Percentiles rank a stretch among this genome's conserved stretches.
phyloP scores from a whole-genome alignment of 345 rosid species.

The Camelina hispida region DNA sequence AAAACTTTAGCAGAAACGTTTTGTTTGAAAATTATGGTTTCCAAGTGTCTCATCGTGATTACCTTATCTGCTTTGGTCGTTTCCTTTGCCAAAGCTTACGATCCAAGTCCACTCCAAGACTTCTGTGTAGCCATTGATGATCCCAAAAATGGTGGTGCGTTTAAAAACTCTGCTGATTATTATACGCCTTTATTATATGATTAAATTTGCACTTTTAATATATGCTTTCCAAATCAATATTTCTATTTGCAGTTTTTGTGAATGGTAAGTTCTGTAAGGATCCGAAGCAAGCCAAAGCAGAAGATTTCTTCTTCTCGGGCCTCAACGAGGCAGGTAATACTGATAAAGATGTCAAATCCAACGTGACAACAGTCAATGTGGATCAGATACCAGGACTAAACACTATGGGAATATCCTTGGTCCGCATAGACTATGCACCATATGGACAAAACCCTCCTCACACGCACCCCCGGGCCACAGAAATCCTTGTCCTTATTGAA shows the following conservation, averaged over 20 bases:
- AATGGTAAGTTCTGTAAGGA: slow-evolving; percentile 37
- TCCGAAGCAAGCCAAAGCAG: slow-evolving; percentile 25
- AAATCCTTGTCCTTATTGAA: slow-evolving; percentile 45
- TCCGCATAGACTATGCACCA: slow-evolving; percentile 37
- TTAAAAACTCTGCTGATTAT: neutral
- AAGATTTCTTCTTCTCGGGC: slow-evolving; percentile 26
- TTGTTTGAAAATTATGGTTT: slow-evolving; percentile 8
- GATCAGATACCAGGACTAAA: slow-evolving; percentile 46
- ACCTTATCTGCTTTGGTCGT: neutral
- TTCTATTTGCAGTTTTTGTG: slow-evolving; percentile 34
- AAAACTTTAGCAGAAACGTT: neutral
- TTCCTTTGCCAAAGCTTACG: slow-evolving; percentile 9
- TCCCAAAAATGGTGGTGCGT: slow-evolving; percentile 27
- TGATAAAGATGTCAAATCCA: slow-evolving; percentile 17
- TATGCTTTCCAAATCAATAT: neutral
- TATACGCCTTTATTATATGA: neutral
- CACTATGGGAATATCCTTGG: slow-evolving; percentile 48
- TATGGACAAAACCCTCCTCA: slow-evolving; percentile 50
- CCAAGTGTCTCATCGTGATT: neutral
- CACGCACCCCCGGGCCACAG: slow-evolving; percentile 50
- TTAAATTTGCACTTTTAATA: neutral
- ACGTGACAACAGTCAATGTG: slow-evolving; percentile 31
- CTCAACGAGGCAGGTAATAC: slow-evolving; percentile 21
- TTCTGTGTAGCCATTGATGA: slow-evolving; percentile 20
- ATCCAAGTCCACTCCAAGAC: slow-evolving; percentile 38